A percentile compares a stretch with the other conserved stretches of the same genome.
Evolutionary conservation across 768 basidiomycete genomes (phyloP).

Genomic region (Boletus bicolor): DNA sequence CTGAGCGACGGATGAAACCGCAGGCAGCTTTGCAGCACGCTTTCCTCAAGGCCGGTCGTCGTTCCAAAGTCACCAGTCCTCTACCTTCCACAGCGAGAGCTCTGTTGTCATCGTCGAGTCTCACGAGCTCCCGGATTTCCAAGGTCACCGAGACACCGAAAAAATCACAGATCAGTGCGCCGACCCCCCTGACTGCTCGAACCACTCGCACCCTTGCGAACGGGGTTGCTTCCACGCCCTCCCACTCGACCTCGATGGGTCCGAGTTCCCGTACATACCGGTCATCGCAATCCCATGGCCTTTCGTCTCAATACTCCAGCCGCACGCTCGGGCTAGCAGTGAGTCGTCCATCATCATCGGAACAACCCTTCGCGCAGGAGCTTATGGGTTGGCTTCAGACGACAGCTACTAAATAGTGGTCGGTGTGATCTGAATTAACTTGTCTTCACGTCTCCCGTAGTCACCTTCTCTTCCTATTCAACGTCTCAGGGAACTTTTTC

Average conservation of each 20-base stretch:
- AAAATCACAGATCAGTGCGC: constrained; percentile 86
- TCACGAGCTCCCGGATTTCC: constrained; percentile 45
- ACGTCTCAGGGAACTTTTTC: constrained; percentile 18
- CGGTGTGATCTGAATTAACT: constrained; percentile 12
- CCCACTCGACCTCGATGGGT: constrained; percentile 54
- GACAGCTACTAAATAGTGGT: constrained; percentile 32
- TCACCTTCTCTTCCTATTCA: constrained; percentile 6
- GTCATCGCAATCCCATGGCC: constrained; percentile 63
- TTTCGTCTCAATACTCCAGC: constrained; percentile 73
- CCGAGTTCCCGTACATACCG: constrained; percentile 65
- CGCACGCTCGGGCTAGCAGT: constrained; percentile 72
- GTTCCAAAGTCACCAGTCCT: constrained; percentile 44
- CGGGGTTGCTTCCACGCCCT: constrained; percentile 56
- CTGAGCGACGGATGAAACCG: constrained; percentile 92
- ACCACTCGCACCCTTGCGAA: constrained; percentile 52
- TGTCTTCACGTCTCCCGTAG: constrained; percentile 1
- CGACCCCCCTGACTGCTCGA: constrained; percentile 82
- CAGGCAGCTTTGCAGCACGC: constrained; percentile 89
- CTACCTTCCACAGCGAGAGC: constrained; percentile 48
- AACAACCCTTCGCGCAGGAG: constrained; percentile 34
- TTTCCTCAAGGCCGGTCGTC: constrained; percentile 71
- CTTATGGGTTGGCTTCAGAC: constrained; percentile 38
- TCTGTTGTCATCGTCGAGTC: constrained; percentile 55
- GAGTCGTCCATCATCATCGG: constrained; percentile 41
- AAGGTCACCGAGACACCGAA: constrained; percentile 76